Evolutionary conservation across 1,284 basidiomycete genomes (phyloP).

Genomic region (Naganishia albida): DNA sequence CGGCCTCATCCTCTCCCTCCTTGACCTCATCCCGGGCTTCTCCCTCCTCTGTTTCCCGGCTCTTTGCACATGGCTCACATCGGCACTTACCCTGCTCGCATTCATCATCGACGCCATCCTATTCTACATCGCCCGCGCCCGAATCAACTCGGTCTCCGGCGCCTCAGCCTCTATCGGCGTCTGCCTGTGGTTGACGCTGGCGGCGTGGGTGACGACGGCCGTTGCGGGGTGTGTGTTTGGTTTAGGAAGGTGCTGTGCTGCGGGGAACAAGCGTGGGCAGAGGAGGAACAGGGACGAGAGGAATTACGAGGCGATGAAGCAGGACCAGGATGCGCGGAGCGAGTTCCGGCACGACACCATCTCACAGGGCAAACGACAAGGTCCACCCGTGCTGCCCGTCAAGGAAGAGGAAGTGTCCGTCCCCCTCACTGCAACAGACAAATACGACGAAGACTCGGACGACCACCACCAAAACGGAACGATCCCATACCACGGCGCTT

Average conservation of each 20-base stretch:
- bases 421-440: conserved; percentile 18
- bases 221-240: conserved; percentile 67
- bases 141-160: conserved; percentile 68
- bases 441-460: conserved; percentile 20
- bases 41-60: conserved; percentile 81
- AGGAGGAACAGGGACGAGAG: conserved; percentile 8
- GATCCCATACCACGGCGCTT: background rate
- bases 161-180: conserved; percentile 74
- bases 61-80: conserved; percentile 72
- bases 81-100: conserved; percentile 69
- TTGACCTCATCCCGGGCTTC: conserved; percentile 81
- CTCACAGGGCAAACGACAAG: conserved; percentile 5
- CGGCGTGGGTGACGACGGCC: conserved; percentile 76
- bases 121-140: conserved; percentile 77
- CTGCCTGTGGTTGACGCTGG: conserved; percentile 81
- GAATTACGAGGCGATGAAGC: conserved; percentile 11
- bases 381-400: background rate
- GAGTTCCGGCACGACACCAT: background rate
- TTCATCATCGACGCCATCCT: conserved; percentile 83
- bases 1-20: conserved; percentile 72
- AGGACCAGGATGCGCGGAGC: conserved; percentile 1
- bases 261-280: conserved; percentile 37
- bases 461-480: conserved; percentile 2
- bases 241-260: conserved; percentile 71
- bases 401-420: conserved; percentile 22